A percentile compares a stretch with the other conserved stretches of the same genome.
phyloP scores from a whole-genome alignment of 441 rosid species.

The Flueggea neowawraea region DNA sequence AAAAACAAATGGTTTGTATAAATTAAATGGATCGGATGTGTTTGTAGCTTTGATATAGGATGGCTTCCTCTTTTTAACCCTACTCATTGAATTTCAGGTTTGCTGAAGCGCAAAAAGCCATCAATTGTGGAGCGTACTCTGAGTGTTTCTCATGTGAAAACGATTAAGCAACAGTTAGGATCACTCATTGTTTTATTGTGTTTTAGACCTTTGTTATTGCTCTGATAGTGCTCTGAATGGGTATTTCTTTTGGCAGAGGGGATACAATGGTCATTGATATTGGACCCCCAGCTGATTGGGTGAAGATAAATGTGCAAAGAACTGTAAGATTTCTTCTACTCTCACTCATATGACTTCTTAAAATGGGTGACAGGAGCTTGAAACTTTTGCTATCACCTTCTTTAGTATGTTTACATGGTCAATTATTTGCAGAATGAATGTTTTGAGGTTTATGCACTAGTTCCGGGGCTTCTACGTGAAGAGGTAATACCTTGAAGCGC shows the following conservation, averaged over 20 bases:
- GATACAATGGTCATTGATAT: constrained; percentile 46
- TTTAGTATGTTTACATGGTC: neutral
- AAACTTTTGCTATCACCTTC: neutral
- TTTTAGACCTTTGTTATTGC: neutral
- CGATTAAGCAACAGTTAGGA: constrained; percentile 41
- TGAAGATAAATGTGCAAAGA: constrained; percentile 62
- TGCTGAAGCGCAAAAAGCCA: constrained; percentile 52
- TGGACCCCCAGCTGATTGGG: constrained; percentile 79
- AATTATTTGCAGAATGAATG: constrained; percentile 43
- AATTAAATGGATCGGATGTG: constrained; percentile 6
- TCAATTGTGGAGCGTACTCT: constrained; percentile 31
- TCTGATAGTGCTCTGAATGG: constrained; percentile 9
- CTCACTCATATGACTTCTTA: neutral
- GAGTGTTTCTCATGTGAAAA: constrained; percentile 32
- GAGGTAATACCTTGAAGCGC: constrained; percentile 29
- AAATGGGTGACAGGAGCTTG: neutral
- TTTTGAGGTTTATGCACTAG: constrained; percentile 65
- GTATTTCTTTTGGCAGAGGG: constrained; percentile 31
- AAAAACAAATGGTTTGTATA: constrained; percentile 38
- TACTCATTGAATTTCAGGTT: constrained; percentile 30
- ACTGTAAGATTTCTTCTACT: constrained; percentile 36
- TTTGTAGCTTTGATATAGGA: constrained; percentile 5
- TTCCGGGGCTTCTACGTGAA: constrained; percentile 73
- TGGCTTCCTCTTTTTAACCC: constrained; percentile 9
- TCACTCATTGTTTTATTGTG: constrained; percentile 8